Base-by-base conservation (phyloP, 2,329 filamentous ascomycete species). In the Polytolypa hystricis region DNA sequence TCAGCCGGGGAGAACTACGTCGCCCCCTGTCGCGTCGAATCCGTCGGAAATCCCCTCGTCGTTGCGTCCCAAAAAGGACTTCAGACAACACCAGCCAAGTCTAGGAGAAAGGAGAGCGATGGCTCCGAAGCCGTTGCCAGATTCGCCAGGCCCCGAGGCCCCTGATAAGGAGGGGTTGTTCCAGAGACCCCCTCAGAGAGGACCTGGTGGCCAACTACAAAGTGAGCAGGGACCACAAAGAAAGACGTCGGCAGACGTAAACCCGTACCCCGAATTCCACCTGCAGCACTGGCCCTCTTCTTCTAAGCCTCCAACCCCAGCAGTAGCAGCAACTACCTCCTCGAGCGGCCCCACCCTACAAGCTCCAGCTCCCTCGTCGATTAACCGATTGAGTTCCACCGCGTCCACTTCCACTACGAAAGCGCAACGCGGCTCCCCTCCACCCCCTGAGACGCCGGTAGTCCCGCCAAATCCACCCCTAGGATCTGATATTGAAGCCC, bases 351-450 rank as follows among this genome's bases (percentile, higher is more conserved):
- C 42, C 27, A 60, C 60, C 17, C 56, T 77, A 38, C 66, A 67
- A 33, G 65, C 74, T 19, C 66, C 70, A 11, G 69, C 70, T 38
- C 65, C 67, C 7, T 60, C 55, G 18, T 67, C 70, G 1, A 67
- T 79, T 42, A 78, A 77, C 47, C 67, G 77, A 20, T 64, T 80
- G 43, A 75, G 71, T 50, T 95, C 89, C 2, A 93, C 84, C 5
- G 86, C 89, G 10, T 96, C 91, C 0, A 93, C 79, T 9, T 93
- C 87, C 2, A 98, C 91, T 1, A 95, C 89, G 2, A 78, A 84
- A 46, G 91, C 91, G 14, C 87, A 83, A 53, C 75, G 91, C 48
- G 91, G 91, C 29, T 96, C 89, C 18, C 91, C 91, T 4, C 89
- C 91, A 4, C 91, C 91, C 1, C 91, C 91, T 6, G 89, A 96